A percentile compares a stretch with the other conserved stretches of the same genome.
Evolutionary conservation across 2,329 filamentous ascomycete genomes (phyloP).

Genomic region (Penicillium sp.): DNA sequence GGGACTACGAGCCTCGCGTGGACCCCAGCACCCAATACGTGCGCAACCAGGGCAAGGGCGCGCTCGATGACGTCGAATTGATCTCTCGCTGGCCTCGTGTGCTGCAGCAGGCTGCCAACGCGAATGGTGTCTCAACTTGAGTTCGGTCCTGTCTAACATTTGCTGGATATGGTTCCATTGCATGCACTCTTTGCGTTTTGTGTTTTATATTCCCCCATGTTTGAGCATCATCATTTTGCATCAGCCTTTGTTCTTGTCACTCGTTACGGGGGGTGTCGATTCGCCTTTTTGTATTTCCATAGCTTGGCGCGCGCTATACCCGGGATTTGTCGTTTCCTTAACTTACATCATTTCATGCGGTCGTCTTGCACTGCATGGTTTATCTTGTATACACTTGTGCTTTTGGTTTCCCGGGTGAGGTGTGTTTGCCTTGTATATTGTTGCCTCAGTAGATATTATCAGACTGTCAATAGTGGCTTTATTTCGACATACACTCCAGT

Average conservation of each 20-base stretch:
- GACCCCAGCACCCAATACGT: conserved; percentile 68
- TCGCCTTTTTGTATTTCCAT: conserved; percentile 14
- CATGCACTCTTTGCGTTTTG: neutral
- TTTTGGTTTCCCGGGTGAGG: conserved; percentile 17
- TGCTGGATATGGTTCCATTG: neutral
- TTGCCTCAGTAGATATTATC: conserved; percentile 3
- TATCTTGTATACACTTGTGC: conserved; percentile 8
- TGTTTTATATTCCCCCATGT: neutral
- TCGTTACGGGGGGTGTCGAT: conserved; percentile 8
- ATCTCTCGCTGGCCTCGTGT: conserved; percentile 46
- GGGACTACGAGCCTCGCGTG: conserved; percentile 76
- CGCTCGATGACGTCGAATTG: conserved; percentile 44
- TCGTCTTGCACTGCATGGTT: conserved; percentile 3
- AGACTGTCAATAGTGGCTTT: conserved; percentile 1
- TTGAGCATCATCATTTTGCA: conserved; percentile 4
- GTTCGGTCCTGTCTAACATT: neutral
- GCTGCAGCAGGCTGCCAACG: conserved; percentile 35
- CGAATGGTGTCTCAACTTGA: conserved; percentile 17
- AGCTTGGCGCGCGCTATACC: conserved; percentile 38
- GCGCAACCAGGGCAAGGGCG: conserved; percentile 54
- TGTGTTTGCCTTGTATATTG: conserved; percentile 11
- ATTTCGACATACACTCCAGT: neutral
- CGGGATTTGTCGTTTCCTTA: conserved; percentile 15
- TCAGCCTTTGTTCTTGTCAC: conserved; percentile 9
- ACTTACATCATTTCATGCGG: conserved; percentile 11